Conservation (phyloP, 169 alveolate genomes). For the Eimeria maxima region DNA sequence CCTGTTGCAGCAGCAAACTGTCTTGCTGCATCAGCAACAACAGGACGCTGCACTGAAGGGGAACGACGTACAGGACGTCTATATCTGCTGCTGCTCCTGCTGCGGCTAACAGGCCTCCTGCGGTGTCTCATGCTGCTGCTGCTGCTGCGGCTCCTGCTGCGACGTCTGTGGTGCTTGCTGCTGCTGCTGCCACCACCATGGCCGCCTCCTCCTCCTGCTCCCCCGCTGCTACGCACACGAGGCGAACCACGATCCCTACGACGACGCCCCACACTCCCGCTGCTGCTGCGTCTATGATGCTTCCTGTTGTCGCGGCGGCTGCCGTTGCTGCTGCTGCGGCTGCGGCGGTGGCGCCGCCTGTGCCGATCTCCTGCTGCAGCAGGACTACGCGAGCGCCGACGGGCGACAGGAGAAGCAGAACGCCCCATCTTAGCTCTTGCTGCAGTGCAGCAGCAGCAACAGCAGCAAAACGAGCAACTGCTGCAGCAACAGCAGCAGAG, state of each 20-base stretch:
- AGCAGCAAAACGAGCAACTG: background rate
- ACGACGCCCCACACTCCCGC: background rate
- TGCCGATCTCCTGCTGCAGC: background rate
- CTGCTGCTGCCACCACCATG: no score
- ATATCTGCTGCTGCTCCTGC: no score
- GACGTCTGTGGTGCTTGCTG: no score
- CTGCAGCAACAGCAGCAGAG: no score
- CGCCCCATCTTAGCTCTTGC: background rate
- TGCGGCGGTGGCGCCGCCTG: background rate
- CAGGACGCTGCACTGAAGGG: slow-evolving; percentile 21
- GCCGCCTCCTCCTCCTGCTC: slow-evolving; percentile 4
- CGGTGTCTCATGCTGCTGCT: no score
- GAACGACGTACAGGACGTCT: background rate
- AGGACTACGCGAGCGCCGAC: background rate
- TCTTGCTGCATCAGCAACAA: background rate
- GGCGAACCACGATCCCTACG: background rate
- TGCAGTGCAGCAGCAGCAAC: slow-evolving; percentile 40
- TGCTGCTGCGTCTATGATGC: background rate
- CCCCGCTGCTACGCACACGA: slow-evolving; percentile 8
- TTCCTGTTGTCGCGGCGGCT: background rate
- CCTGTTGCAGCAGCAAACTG: background rate
- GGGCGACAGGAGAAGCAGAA: background rate
- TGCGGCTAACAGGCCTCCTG: no score
- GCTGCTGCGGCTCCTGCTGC: no score
- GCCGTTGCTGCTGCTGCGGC: background rate